phyloP scores from a whole-genome alignment of 2,329 filamentous ascomycete species.

The Cadophora malorum region DNA sequence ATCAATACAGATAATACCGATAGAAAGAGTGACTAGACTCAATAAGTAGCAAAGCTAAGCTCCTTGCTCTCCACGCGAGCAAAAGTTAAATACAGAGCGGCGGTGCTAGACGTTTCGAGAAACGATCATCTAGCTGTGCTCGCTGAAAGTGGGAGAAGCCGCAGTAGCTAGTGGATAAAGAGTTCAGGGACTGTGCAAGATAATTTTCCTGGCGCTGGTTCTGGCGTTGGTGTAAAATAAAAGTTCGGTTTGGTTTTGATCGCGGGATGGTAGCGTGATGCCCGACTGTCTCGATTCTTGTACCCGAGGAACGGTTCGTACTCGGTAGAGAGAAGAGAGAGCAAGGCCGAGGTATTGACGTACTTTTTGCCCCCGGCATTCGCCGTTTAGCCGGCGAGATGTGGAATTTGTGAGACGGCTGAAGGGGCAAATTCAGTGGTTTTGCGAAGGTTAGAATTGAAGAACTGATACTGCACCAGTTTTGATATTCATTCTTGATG shows the following conservation, averaged over 20 bases:
- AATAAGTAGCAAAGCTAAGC: neutral
- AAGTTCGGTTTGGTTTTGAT: neutral
- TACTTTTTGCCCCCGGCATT: neutral
- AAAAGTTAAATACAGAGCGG: neutral
- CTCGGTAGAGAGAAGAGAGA: neutral
- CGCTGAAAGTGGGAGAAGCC: neutral
- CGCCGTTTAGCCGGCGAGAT: constrained; percentile 1
- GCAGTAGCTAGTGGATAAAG: neutral
- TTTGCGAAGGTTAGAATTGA: neutral
- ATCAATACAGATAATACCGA: neutral
- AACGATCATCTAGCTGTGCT: neutral
- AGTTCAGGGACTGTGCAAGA: neutral
- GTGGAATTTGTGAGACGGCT: neutral
- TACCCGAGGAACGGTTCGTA: constrained; percentile 6
- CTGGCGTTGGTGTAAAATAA: neutral
- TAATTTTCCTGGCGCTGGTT: neutral
- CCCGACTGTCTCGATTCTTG: neutral
- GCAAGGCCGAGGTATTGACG: neutral
- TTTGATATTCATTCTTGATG: neutral
- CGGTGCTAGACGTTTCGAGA: neutral
- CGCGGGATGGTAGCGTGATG: neutral
- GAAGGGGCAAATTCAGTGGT: neutral
- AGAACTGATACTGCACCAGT: neutral
- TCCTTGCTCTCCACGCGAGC: constrained; percentile 1
- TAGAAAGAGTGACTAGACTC: neutral